A percentile compares a stretch with the other conserved stretches of the same genome.
Evolutionary conservation across 495 filamentous ascomycete species (phyloP).

Genomic region (Extremus antarcticus): DNA sequence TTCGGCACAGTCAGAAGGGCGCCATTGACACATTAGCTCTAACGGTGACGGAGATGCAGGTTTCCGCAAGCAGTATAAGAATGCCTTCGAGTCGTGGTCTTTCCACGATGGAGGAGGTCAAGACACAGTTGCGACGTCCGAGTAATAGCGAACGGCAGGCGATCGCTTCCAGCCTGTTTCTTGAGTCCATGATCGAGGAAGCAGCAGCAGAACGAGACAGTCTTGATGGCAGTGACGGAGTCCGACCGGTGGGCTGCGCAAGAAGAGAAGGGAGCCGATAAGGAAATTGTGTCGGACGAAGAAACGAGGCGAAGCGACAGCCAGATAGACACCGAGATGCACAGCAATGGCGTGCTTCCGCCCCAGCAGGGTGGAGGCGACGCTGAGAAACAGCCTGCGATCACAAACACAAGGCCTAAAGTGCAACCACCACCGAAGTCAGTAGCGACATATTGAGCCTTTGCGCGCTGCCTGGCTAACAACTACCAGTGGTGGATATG

Average conservation of each 20-base stretch:
- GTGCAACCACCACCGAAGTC: not conserved
- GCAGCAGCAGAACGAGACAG: too few species aligned
- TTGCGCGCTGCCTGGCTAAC: not conserved
- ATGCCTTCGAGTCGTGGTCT: too few species aligned
- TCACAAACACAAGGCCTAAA: not conserved
- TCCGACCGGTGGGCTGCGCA: not conserved
- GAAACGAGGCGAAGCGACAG: not conserved
- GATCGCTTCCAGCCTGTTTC: too few species aligned
- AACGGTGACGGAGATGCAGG: not conserved
- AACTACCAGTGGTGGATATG: constrained; percentile 36
- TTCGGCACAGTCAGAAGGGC: not conserved
- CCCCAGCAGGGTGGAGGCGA: not conserved
- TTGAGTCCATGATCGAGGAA: too few species aligned
- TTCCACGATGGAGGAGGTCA: too few species aligned
- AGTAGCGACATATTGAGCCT: not conserved
- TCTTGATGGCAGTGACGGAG: not conserved
- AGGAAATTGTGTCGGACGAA: not conserved
- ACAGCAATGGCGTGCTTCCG: not conserved
- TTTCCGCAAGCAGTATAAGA: too few species aligned
- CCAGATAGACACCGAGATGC: not conserved
- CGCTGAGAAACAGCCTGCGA: not conserved
- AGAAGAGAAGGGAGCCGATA: not conserved
- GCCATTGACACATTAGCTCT: constrained; percentile 2
- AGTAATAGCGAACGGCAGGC: too few species aligned
- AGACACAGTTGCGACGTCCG: too few species aligned